Evolutionary conservation across 345 rosid genomes (phyloP).

Genomic region (Linum tenue): DNA sequence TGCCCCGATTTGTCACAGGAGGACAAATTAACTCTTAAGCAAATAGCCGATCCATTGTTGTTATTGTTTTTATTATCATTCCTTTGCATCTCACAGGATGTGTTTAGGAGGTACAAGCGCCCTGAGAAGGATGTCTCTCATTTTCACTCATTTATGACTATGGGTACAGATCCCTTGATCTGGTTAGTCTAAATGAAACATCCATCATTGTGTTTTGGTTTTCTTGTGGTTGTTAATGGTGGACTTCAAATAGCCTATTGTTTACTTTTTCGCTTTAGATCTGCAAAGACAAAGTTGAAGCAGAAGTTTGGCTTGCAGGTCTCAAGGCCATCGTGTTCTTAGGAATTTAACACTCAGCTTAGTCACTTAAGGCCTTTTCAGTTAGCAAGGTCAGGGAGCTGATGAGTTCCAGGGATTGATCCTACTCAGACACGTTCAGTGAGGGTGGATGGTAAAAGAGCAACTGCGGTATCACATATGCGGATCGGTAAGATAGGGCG

Average conservation of each 20-base stretch:
- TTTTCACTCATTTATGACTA: constrained; percentile 86
- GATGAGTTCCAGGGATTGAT: constrained; percentile 46
- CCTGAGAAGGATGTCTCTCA: constrained; percentile 93
- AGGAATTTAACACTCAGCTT: too few species aligned
- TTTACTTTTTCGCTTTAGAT: constrained; percentile 35
- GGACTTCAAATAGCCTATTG: constrained; percentile 13
- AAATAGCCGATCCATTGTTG: background rate
- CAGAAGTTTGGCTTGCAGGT: constrained; percentile 80
- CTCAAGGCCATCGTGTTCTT: constrained; percentile 48
- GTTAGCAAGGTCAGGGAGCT: constrained; percentile 28
- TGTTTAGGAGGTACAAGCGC: constrained; percentile 79
- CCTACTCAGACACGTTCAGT: constrained; percentile 74
- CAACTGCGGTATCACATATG: constrained; percentile 61
- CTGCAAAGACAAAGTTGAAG: constrained; percentile 93
- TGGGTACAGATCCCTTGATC: constrained; percentile 86
- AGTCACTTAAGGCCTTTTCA: too few species aligned
- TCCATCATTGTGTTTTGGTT: background rate
- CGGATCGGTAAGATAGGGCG: constrained; percentile 72
- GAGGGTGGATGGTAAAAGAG: constrained; percentile 46
- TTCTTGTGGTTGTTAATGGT: constrained; percentile 7
- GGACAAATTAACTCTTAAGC: too few species aligned
- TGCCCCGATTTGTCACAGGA: too few species aligned
- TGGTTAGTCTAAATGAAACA: constrained; percentile 46
- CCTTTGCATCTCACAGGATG: constrained; percentile 39
- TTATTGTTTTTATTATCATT: constrained; percentile 1